Evolutionary conservation across 73 alveolate genomes (phyloP).

Genomic region (Tetrahymena malaccensis): DNA sequence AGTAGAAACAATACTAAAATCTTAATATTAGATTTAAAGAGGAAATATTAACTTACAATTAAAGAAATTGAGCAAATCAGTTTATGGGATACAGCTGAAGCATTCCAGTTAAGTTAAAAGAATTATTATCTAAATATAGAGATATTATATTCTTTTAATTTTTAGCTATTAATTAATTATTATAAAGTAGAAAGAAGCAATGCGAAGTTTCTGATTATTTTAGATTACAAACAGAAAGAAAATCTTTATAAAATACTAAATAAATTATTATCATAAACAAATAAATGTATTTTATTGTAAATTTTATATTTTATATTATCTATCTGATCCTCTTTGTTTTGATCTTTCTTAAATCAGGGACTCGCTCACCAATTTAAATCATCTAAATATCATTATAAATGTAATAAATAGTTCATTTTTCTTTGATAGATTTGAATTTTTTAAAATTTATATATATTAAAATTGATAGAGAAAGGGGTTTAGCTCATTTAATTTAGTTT

Average conservation of each 20-base stretch:
- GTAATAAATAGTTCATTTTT: too few species aligned
- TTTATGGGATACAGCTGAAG: not conserved
- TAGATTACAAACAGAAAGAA: not conserved
- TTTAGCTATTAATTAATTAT: not conserved
- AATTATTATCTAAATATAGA: not conserved
- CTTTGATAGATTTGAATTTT: too few species aligned
- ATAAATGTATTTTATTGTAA: too few species aligned
- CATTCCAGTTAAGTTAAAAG: not conserved
- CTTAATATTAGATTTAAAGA: not conserved
- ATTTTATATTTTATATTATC: too few species aligned
- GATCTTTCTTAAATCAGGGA: not conserved
- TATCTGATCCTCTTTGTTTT: too few species aligned
- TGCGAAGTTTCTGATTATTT: not conserved
- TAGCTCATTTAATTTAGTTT: too few species aligned
- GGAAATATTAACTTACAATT: not conserved
- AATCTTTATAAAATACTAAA: not conserved
- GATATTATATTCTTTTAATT: not conserved
- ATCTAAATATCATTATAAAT: too few species aligned
- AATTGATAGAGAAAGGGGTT: too few species aligned
- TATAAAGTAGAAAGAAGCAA: not conserved
- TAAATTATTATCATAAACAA: too few species aligned
- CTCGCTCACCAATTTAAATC: not conserved
- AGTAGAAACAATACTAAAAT: too few species aligned
- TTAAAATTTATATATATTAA: too few species aligned
- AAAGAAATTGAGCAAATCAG: not conserved